A percentile compares a stretch with the other conserved stretches of the same genome.
Conservation (phyloP, 2,329 filamentous ascomycete genomes). For the Cladorrhinum sp. region DNA sequence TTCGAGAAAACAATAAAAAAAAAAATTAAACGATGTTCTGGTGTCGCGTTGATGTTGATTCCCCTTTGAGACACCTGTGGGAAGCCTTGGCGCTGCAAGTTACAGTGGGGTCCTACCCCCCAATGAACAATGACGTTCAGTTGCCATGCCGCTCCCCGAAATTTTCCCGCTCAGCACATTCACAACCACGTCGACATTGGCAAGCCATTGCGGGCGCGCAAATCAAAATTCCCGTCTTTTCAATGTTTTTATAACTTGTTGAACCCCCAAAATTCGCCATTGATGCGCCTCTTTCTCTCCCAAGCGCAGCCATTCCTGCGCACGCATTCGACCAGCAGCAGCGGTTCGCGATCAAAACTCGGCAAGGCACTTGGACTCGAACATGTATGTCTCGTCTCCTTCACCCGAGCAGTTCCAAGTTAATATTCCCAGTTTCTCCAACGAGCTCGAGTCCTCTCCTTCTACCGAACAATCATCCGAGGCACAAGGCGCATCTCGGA, state of each 20-base stretch:
- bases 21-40: no score
- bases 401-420: not conserved
- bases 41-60: no score
- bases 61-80: not conserved
- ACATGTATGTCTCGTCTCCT: slow-evolving; percentile 44
- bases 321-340: slow-evolving; percentile 35
- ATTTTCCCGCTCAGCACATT: not conserved
- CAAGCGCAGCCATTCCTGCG: slow-evolving; percentile 30
- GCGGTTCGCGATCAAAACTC: slow-evolving; percentile 35
- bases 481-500: slow-evolving; percentile 52
- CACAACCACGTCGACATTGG: not conserved
- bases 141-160: not conserved
- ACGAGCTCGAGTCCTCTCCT: slow-evolving; percentile 49
- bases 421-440: slow-evolving; percentile 52
- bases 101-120: not conserved
- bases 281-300: slow-evolving; percentile 25
- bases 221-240: not conserved
- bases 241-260: not conserved
- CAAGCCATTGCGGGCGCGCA: not conserved
- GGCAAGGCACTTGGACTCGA: slow-evolving; percentile 52
- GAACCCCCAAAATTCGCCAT: slow-evolving; percentile 1
- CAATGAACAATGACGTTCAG: not conserved
- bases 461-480: slow-evolving; percentile 58
- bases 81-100: not conserved
- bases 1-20: no score